These are phyloP conservation scores for Botrytis galanthina DNA, from an alignment of 2,329 filamentous ascomycete species.

Conservation along the genomic window DNA sequence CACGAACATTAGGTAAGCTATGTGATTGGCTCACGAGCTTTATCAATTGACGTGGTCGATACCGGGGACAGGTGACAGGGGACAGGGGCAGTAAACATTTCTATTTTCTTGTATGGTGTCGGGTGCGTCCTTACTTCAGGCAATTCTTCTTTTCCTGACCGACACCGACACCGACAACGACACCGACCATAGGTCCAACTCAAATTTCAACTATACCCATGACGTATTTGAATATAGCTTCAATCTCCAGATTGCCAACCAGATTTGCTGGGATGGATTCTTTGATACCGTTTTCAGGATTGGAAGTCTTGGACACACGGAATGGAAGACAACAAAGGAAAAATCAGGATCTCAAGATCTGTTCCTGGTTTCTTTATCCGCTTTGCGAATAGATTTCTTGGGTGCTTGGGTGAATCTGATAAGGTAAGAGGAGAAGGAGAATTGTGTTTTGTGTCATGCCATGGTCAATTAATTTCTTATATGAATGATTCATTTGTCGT, in stretches of 20 bases:
- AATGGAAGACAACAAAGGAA: neutral
- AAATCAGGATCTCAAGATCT: neutral
- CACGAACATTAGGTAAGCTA: neutral
- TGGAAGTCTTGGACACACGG: neutral
- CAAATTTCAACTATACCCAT: neutral
- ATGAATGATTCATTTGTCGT: slow-evolving; percentile 8
- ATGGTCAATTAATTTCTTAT: neutral
- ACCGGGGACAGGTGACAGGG: neutral
- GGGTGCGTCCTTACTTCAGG: neutral
- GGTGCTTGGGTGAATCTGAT: neutral
- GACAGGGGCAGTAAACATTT: neutral
- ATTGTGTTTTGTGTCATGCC: neutral
- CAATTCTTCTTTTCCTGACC: neutral
- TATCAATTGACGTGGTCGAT: neutral
- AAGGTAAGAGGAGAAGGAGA: neutral
- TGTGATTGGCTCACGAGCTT: neutral
- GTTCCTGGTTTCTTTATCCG: slow-evolving; percentile 6
- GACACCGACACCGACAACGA: too few species aligned
- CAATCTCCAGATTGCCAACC: neutral
- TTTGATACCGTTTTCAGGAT: neutral
- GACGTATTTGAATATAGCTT: neutral
- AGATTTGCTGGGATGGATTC: neutral
- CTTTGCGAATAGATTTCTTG: neutral
- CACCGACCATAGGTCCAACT: neutral
- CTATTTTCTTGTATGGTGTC: too few species aligned